These are phyloP conservation scores for Aspergillus calidoustus DNA, from an alignment of 2,329 filamentous ascomycete species.

Conservation along the genomic window DNA sequence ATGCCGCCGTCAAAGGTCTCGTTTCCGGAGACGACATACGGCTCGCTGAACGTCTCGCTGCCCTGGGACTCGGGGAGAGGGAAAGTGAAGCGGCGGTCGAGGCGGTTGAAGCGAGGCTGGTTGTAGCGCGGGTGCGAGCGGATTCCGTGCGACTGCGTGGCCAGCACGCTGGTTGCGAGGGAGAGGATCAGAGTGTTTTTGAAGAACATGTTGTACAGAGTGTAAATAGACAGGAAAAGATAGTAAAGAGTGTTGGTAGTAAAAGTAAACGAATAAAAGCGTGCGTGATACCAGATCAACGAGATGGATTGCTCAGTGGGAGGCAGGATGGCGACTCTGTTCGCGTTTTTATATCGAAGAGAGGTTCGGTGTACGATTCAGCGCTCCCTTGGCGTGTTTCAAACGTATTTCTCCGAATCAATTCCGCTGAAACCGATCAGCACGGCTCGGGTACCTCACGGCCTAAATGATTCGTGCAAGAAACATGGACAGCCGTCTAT, in stretches of 20 bases:
- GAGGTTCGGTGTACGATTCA: not conserved
- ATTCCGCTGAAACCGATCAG: slow-evolving; percentile 11
- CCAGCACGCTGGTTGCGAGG: slow-evolving; percentile 13
- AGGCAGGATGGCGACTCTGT: not conserved
- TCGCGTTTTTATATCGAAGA: not conserved
- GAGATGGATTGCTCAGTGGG: not conserved
- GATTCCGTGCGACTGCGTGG: not conserved
- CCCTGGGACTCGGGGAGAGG: slow-evolving; percentile 47
- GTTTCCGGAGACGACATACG: slow-evolving; percentile 48
- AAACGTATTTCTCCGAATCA: not conserved
- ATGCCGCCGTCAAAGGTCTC: slow-evolving; percentile 54
- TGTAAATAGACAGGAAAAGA: not conserved
- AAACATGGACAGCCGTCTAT: not conserved
- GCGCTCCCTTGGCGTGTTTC: slow-evolving; percentile 1
- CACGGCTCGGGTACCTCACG: not conserved
- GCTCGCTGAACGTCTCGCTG: slow-evolving; percentile 46
- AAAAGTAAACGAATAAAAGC: not conserved
- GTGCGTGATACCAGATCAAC: slow-evolving; percentile 12
- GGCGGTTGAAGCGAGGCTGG: slow-evolving; percentile 6
- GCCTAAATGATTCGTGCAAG: not conserved
- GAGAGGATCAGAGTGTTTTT: slow-evolving; percentile 4
- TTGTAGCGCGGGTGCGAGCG: not conserved
- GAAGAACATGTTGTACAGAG: slow-evolving; percentile 2
- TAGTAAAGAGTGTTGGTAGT: not conserved
- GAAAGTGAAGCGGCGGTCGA: slow-evolving; percentile 24